Base-by-base conservation (phyloP, 108 stramenopile species). In the Skeletonema marinoi region DNA sequence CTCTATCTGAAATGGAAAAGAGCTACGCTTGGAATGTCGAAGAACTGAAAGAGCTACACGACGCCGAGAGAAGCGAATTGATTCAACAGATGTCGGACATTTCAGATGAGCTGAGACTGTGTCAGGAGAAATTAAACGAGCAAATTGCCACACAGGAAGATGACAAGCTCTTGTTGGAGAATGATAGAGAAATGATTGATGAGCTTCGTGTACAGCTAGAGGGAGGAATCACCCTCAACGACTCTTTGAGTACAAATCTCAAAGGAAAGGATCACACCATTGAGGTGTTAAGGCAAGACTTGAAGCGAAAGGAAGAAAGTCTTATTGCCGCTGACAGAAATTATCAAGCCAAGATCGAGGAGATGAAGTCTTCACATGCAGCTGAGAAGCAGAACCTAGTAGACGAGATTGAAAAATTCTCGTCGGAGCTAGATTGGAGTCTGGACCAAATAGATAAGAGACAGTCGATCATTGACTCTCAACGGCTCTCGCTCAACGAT, bases 121-220 rank as follows among this genome's bases (percentile, higher is more conserved):
- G 71, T 60, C 32, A 73, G 41, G 72, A 31, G 16, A 11, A 32
- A 21, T 66, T 66, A 13, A 42, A 41, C 41, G 17, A 30, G 54
- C 54, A 25, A 56, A 56, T 16, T n/a, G 25, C 25, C 54, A 56
- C 25, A 10, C 54, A n/a, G 54, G 17, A 56, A 56, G 25, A 56
- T 56, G 25, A 56, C 54, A 56, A 56, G 25, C 19, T 9, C 54
- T n/a, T 56, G 54, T 8, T 56, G 25, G 54, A 56, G 54, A n/a
- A 29, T 29, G 54, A 56, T 56, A 25, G 9, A 56, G 21, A 56
- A n/a, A 21, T 56, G 32, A 63, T 56, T 21, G 35, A 70, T 21
- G 9, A 62, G 32, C 77, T 77, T 19, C 68, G 62, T 21, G n/a
- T 6, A 7, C 36, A 50, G 61, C 63, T 77, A 29, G 36, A 77